Base-by-base conservation (phyloP, 768 basidiomycete species). In the Mycena capillaripes region DNA sequence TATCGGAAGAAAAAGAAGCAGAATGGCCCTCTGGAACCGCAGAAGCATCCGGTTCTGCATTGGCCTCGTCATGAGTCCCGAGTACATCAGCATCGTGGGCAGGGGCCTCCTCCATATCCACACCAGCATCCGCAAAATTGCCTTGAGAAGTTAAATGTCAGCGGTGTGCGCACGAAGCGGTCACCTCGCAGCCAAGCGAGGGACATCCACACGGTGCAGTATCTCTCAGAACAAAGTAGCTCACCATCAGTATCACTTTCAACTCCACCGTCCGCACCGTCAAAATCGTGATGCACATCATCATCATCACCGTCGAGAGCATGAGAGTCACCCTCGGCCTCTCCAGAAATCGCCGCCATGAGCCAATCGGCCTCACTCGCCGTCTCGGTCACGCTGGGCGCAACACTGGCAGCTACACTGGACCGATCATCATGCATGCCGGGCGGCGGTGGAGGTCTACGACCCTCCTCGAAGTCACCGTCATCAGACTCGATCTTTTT, bases 401-500 rank as follows among this genome's bases (percentile, higher is more conserved):
- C 86, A 70, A 85, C 88, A 84, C 89, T 89, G 68, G 86, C 84
- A 67, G 89, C 85, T 65, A 88, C 86, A 80, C 89, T 90, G 29
- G 86, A 86, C 70, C 86, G 82, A 81, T 94, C 93, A 76, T 87
- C 87, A 81, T 84, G 87, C 78, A 84, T 76, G n/a, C 79, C 79
- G 70, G 92, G 92, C 25, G 92, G 93, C 32, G 91, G 91, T 29
- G 91, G 92, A 48, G 89, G 89, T 71, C 84, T 88, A 73, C 93
- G 88, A 67, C 89, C 88, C 77, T 94, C 92, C 80, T 95, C 93
- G 70, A 88, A 77, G 81, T 95, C 94, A 72, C 89, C 92, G 82
- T 95, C 94, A 81, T 95, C 94, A 83, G 95, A 95, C 80, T 95
- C 95, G 82, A 94, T 83, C 86, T 96, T 95, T 86, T 95, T 96